phyloP scores from a whole-genome alignment of 2,329 filamentous ascomycete genomes.

The Cladorrhinum sp. region DNA sequence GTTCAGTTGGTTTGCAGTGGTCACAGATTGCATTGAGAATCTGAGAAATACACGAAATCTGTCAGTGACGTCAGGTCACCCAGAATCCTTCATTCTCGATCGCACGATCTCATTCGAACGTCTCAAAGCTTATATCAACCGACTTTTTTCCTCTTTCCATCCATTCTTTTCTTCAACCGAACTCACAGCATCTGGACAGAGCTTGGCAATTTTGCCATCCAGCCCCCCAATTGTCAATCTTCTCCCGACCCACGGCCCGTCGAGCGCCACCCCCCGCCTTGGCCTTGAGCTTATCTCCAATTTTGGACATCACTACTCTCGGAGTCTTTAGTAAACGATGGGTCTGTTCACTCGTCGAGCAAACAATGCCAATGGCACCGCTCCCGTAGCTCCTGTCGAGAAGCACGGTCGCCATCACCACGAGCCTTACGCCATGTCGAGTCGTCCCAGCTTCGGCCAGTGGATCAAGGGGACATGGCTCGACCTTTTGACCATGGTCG shows the following conservation, averaged over 20 bases:
- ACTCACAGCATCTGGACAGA: no score
- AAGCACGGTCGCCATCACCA: conserved; percentile 2
- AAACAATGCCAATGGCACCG: conserved; percentile 19
- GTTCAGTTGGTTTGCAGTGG: background rate
- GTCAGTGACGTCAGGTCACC: background rate
- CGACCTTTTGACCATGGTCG: conserved; percentile 65
- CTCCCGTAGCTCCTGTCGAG: conserved; percentile 5
- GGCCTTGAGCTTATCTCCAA: background rate
- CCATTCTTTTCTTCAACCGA: background rate
- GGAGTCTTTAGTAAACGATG: no score
- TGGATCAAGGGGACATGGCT: conserved; percentile 67
- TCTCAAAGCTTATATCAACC: background rate
- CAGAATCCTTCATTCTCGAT: background rate
- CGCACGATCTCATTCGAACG: background rate
- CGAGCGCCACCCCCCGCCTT: background rate
- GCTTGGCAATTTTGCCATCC: no score
- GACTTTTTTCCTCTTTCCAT: background rate
- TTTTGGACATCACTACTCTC: background rate
- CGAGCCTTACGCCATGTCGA: conserved; percentile 28
- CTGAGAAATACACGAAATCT: background rate
- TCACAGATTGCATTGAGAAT: background rate
- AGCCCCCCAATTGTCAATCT: no score
- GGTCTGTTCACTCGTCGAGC: conserved; percentile 28
- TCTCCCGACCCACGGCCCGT: background rate
- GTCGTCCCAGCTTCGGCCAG: conserved; percentile 60